Conservation (phyloP, 2,329 filamentous ascomycete species). For the Epichloe sylvatica region DNA sequence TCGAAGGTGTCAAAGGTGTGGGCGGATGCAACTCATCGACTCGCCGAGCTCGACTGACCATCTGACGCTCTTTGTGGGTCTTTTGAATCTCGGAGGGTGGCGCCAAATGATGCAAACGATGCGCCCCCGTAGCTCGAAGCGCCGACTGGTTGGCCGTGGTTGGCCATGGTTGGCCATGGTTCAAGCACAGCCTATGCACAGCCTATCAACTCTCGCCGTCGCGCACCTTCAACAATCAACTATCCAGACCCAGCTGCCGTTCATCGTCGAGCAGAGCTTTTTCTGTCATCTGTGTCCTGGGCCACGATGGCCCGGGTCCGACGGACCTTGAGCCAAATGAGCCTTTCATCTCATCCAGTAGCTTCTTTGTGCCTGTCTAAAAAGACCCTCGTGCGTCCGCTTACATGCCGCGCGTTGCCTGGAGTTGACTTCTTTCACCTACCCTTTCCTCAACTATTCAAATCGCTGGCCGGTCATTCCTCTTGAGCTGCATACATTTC, state of each 20-base stretch:
- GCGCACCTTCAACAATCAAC: conserved; percentile 14
- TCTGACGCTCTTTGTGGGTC: conserved; percentile 24
- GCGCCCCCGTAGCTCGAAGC: conserved; percentile 20
- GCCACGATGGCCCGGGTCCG: no score
- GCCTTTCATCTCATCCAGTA: conserved; percentile 1
- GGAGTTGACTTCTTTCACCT: conserved; percentile 3
- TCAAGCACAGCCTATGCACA: conserved; percentile 8
- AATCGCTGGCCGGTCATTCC: conserved; percentile 10
- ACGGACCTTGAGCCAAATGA: no score
- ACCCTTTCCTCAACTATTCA: conserved; percentile 1
- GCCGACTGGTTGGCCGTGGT: conserved; percentile 20
- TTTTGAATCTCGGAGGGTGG: conserved; percentile 22
- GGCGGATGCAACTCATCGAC: conserved; percentile 27
- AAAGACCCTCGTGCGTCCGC: background rate
- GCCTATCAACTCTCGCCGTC: conserved; percentile 20
- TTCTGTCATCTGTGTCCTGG: conserved; percentile 6
- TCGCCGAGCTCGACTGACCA: conserved; percentile 23
- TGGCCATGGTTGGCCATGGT: conserved; percentile 13
- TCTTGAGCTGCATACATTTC: conserved; percentile 8
- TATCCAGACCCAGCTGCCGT: conserved; percentile 8
- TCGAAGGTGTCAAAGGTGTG: background rate
- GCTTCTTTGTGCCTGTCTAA: conserved; percentile 5
- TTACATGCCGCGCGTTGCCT: conserved; percentile 3
- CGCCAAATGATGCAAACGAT: conserved; percentile 23
- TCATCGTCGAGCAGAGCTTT: conserved; percentile 6